Base-by-base conservation (phyloP, 495 filamentous ascomycete species). In the Tuber borchii region DNA sequence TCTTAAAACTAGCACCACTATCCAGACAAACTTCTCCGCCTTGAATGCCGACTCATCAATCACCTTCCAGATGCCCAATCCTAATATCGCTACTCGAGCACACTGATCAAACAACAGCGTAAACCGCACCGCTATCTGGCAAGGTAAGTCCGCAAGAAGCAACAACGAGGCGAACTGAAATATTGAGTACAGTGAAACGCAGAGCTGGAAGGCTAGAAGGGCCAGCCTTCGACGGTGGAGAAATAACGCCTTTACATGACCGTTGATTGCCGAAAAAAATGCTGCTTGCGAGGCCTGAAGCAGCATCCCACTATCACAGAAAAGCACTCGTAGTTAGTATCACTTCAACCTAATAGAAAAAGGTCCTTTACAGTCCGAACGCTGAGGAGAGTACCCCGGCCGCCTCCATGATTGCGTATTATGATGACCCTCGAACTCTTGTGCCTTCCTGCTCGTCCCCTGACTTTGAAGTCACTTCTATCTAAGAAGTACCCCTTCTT, bases 191-290 rank as follows among this genome's bases (percentile, higher is more conserved):
- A 80, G 31, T 1, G 75, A 75, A 12, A 82, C 42, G 56, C 74
- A 82, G 5, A 76, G 31, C 19, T 82, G 73, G 71, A 82, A 80
- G 20, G 78, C 71, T 31, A 79, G 78, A 79, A 82, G 77, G 77
- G 72, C 77, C 77, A 80, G 78, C 78, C 78, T 80, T 76, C 73
- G 77, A 48, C 77, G 77, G 70, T 80, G 78, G 44, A 80, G 68
- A 69, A 80, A 74, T 9, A 80, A 48, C 34, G 78, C 76, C 72
- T 80, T 73, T 43, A 74, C 69, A 46, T 80, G 73, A 22, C 78
- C 78, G 16, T 80, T 80, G 69, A 76, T 76, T 39, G 78, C 78
- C 34, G 71, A 71, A 56, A 76, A 80, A 44, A 80, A 80, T 34
- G 78, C 78, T 22, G 77, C 44, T 71, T 79, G 78, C 20, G 78